These are phyloP conservation scores for Solidago caesia DNA, from an alignment of 129 eudicot genomes.

Conservation along the genomic window DNA sequence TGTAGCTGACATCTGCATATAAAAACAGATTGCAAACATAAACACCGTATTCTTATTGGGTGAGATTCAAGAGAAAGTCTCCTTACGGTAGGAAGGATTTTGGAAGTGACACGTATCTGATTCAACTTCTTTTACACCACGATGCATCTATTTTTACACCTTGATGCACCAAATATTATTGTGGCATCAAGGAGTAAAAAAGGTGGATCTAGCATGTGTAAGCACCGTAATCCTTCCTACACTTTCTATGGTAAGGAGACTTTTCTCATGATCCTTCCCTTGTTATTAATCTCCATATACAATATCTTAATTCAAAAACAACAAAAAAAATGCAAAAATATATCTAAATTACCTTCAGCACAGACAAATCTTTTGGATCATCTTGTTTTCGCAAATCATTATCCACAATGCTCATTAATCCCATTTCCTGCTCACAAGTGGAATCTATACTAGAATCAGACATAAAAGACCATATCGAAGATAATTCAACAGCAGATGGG, in stretches of 20 bases:
- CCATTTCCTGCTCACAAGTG: constrained; percentile 68
- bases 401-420: constrained; percentile 61
- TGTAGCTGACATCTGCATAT: constrained; percentile 47
- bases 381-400: constrained; percentile 19
- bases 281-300: not conserved
- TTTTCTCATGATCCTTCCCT: too few relatives aligned
- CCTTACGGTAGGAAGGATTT: too few relatives aligned
- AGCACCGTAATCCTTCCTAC: too few relatives aligned
- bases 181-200: too few relatives aligned
- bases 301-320: constrained; percentile 6
- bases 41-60: not conserved
- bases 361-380: constrained; percentile 30
- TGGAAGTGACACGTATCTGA: too few relatives aligned
- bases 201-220: too few relatives aligned
- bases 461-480: constrained; percentile 71
- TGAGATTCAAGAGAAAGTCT: too few relatives aligned
- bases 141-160: too few relatives aligned
- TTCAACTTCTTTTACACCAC: too few relatives aligned
- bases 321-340: not conserved
- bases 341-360: constrained; percentile 47
- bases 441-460: constrained; percentile 45
- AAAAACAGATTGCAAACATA: not conserved
- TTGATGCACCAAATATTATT: too few relatives aligned
- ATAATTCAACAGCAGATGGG: constrained; percentile 75
- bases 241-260: too few relatives aligned